Evolutionary conservation across 148 eudicot species (phyloP).

Genomic region (Fallopia convolvulus): DNA sequence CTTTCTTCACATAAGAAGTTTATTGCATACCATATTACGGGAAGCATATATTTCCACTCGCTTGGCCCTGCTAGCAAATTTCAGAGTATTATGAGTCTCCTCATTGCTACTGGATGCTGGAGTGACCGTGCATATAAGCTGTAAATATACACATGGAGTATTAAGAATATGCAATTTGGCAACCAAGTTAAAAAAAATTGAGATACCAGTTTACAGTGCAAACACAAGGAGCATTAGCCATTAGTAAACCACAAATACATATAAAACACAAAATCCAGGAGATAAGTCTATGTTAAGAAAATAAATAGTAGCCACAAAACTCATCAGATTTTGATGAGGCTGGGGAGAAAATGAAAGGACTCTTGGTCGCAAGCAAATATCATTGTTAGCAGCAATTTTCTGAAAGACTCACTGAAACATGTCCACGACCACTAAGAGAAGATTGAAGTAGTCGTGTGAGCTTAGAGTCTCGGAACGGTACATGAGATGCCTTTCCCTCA

Average conservation of each 20-base stretch:
- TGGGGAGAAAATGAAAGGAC: background rate
- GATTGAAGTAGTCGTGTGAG: constrained; percentile 74
- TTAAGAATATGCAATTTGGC: background rate
- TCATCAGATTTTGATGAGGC: background rate
- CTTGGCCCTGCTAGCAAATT: constrained; percentile 72
- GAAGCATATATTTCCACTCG: constrained; percentile 72
- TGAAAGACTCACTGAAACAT: constrained; percentile 57
- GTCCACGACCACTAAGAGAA: constrained; percentile 75
- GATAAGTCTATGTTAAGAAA: background rate
- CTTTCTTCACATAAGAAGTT: background rate
- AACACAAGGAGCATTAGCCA: background rate
- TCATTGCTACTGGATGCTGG: constrained; percentile 76
- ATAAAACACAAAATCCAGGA: background rate
- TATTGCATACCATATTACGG: constrained; percentile 49
- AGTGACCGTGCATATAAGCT: constrained; percentile 85
- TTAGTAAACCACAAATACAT: background rate
- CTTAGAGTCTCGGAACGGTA: constrained; percentile 77
- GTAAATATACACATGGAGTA: constrained; percentile 11
- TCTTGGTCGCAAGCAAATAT: background rate
- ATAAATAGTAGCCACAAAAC: background rate
- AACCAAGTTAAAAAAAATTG: constrained; percentile 6
- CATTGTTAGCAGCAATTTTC: background rate
- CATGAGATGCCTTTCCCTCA: constrained; percentile 66
- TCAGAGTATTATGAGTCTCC: constrained; percentile 81
- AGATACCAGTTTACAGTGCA: background rate